Evolutionary conservation across 805 yeast genomes (phyloP).

Genomic region (Kuraishia hungarica): DNA sequence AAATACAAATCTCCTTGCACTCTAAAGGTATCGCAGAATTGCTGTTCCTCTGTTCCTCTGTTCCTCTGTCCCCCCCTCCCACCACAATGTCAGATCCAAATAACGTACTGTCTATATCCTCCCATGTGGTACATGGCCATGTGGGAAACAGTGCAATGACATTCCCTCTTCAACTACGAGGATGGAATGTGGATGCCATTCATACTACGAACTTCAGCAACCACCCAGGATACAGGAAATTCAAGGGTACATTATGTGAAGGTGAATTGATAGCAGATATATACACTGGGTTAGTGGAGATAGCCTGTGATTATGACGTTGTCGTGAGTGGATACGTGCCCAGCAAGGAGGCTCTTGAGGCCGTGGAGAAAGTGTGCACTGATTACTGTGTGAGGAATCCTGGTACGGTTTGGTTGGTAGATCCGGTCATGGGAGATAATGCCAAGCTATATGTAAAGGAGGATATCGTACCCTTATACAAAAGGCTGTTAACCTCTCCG

Average conservation of each 20-base stretch:
- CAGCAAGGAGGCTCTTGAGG: constrained; percentile 41
- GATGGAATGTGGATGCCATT: constrained; percentile 90
- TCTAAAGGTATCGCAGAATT: too few species aligned
- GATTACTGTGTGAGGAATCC: constrained; percentile 19
- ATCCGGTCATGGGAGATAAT: constrained; percentile 91
- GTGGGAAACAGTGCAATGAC: constrained; percentile 92
- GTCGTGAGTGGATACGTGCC: constrained; percentile 80
- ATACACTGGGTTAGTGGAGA: constrained; percentile 44
- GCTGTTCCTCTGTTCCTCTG: too few species aligned
- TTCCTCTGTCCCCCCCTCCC: too few species aligned
- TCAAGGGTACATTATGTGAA: constrained; percentile 47
- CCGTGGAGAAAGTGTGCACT: constrained; percentile 34
- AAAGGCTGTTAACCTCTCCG: constrained; percentile 32
- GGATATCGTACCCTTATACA: constrained; percentile 43
- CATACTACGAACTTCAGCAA: constrained; percentile 87
- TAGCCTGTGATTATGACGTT: constrained; percentile 48
- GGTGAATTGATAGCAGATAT: constrained; percentile 39
- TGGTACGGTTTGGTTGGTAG: constrained; percentile 52
- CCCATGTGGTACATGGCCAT: constrained; percentile 93
- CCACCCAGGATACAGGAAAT: constrained; percentile 80
- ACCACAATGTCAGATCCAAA: not conserved
- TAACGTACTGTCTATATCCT: constrained; percentile 53
- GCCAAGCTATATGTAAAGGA: constrained; percentile 71
- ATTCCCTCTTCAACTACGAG: constrained; percentile 76
- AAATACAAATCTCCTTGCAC: not conserved